Percentiles rank a stretch among this genome's conserved stretches.
Evolutionary conservation across 305 asterid genomes (phyloP).

Genomic region (Striga hermonthica): DNA sequence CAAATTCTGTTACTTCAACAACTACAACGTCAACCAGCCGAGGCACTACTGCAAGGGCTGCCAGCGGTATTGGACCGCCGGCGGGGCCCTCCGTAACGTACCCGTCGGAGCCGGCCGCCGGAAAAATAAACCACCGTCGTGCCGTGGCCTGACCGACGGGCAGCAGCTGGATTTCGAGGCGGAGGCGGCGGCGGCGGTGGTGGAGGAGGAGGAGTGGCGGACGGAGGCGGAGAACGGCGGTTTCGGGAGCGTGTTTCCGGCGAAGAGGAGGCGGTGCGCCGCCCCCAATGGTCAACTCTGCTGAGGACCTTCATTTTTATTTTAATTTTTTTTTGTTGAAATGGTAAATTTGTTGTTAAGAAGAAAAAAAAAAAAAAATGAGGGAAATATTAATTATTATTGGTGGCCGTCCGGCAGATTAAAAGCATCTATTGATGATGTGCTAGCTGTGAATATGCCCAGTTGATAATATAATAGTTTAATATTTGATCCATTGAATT

Average conservation of each 20-base stretch:
- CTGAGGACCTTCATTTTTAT: too few species aligned
- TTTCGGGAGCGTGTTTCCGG: slow-evolving; percentile 46
- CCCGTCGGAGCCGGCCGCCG: slow-evolving; percentile 94
- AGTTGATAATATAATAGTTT: too few species aligned
- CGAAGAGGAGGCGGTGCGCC: slow-evolving; percentile 71
- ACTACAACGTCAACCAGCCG: slow-evolving; percentile 90
- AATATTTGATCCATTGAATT: too few species aligned
- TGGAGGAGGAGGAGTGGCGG: slow-evolving; percentile 54
- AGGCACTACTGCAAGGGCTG: slow-evolving; percentile 85
- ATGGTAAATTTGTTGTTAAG: too few species aligned
- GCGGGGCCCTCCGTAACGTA: slow-evolving; percentile 84
- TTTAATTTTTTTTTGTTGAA: too few species aligned
- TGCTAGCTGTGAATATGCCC: too few species aligned
- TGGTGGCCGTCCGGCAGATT: too few species aligned
- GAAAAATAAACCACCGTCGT: slow-evolving; percentile 58
- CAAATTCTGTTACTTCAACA: slow-evolving; percentile 86
- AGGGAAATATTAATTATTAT: too few species aligned
- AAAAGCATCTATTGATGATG: too few species aligned
- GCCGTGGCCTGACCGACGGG: slow-evolving; percentile 38
- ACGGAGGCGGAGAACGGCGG: slow-evolving; percentile 46
- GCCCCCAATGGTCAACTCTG: slow-evolving; percentile 50
- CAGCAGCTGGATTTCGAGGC: slow-evolving; percentile 44
- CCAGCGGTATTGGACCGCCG: slow-evolving; percentile 94
- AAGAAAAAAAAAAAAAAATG: too few species aligned
- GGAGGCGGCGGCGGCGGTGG: too few species aligned